Conservation (phyloP, 495 filamentous ascomycete species). For the Barbatosphaeria neglecta region DNA sequence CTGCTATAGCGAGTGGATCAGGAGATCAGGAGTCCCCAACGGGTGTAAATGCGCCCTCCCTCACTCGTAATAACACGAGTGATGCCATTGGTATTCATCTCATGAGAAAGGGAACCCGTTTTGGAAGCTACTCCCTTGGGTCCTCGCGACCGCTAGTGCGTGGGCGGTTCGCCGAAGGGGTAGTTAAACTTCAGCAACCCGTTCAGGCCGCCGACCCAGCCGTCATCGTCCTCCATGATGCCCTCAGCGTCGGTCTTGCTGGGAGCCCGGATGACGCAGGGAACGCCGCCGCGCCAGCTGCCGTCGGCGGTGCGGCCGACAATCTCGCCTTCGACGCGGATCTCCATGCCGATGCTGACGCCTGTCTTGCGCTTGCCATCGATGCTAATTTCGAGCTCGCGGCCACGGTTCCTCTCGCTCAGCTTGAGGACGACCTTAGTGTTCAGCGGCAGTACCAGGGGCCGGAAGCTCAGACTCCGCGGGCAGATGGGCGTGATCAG, state of each 20-base stretch:
- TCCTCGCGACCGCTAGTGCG: background rate
- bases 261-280: slow-evolving; percentile 49
- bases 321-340: slow-evolving; percentile 72
- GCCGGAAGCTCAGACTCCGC: slow-evolving; percentile 80
- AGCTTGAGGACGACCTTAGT: slow-evolving; percentile 76
- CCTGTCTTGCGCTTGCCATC: slow-evolving; percentile 69
- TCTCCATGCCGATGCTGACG: slow-evolving; percentile 72
- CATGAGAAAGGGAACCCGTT: too few species aligned
- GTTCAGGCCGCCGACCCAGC: slow-evolving; percentile 95
- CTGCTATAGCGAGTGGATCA: too few species aligned
- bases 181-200: slow-evolving; percentile 94
- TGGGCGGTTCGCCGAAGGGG: slow-evolving; percentile 65
- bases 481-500: slow-evolving; percentile 92
- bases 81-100: too few species aligned
- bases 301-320: slow-evolving; percentile 42
- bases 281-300: slow-evolving; percentile 53
- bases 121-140: too few species aligned
- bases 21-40: too few species aligned
- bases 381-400: slow-evolving; percentile 78
- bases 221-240: slow-evolving; percentile 59
- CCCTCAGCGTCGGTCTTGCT: slow-evolving; percentile 29
- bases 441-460: slow-evolving; percentile 77
- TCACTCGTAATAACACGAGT: too few species aligned
- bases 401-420: slow-evolving; percentile 69
- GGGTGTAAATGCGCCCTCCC: too few species aligned